phyloP scores from a whole-genome alignment of 768 basidiomycete genomes.

The Russula griseocarnosa region DNA sequence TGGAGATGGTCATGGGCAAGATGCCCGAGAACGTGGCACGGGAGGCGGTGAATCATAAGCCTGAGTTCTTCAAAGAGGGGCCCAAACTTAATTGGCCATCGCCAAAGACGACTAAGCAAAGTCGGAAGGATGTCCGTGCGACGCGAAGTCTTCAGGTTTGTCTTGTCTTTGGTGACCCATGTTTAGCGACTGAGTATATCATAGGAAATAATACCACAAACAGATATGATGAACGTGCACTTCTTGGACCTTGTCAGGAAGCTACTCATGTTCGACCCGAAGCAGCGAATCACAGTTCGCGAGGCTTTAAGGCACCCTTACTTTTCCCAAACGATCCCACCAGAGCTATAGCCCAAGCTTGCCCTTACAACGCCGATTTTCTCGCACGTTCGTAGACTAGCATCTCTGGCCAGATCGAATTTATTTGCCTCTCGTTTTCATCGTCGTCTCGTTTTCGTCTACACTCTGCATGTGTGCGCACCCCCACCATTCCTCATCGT shows the following conservation, averaged over 20 bases:
- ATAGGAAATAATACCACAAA: slow-evolving; percentile 82
- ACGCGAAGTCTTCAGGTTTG: slow-evolving; percentile 73
- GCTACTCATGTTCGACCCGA: slow-evolving; percentile 87
- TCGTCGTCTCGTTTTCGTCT: slow-evolving; percentile 12
- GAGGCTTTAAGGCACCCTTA: slow-evolving; percentile 88
- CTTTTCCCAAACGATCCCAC: slow-evolving; percentile 63
- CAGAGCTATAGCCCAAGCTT: slow-evolving; percentile 52
- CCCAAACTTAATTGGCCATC: slow-evolving; percentile 90
- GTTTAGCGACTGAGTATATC: slow-evolving; percentile 3
- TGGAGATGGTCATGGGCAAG: slow-evolving; percentile 99
- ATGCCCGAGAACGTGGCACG: slow-evolving; percentile 87
- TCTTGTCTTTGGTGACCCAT: slow-evolving; percentile 20
- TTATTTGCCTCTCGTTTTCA: slow-evolving; percentile 3
- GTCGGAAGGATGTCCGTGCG: slow-evolving; percentile 88
- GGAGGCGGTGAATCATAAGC: slow-evolving; percentile 70
- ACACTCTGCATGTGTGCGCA: slow-evolving; percentile 9
- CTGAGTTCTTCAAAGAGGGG: slow-evolving; percentile 91
- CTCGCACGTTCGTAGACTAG: slow-evolving; percentile 18
- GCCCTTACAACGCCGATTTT: slow-evolving; percentile 15
- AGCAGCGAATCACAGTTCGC: slow-evolving; percentile 80
- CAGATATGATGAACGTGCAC: slow-evolving; percentile 65
- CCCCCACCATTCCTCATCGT: slow-evolving; percentile 6
- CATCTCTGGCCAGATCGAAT: slow-evolving; percentile 21
- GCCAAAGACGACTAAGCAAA: slow-evolving; percentile 80
- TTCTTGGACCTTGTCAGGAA: slow-evolving; percentile 87